Evolutionary conservation across 768 basidiomycete genomes (phyloP).

Genomic region (Lentinus brumalis): DNA sequence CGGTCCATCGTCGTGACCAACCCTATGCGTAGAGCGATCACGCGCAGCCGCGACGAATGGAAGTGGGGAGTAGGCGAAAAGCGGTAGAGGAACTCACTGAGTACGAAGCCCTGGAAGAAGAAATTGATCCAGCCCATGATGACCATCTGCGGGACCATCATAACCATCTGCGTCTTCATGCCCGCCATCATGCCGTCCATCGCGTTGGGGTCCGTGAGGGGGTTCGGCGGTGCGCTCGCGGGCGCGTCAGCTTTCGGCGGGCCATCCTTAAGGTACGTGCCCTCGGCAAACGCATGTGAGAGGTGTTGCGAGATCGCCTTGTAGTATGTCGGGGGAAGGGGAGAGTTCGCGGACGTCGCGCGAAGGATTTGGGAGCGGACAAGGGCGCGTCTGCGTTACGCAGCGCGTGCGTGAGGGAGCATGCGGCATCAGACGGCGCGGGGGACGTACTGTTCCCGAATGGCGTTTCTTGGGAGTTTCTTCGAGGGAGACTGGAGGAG

Average conservation of each 20-base stretch:
- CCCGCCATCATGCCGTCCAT: slow-evolving; percentile 99
- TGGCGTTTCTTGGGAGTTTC: slow-evolving; percentile 70
- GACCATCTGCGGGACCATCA: slow-evolving; percentile 98
- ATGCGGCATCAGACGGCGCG: not conserved
- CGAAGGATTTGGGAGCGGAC: slow-evolving; percentile 84
- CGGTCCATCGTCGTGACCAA: no score
- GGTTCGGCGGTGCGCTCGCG: slow-evolving; percentile 67
- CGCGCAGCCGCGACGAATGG: slow-evolving; percentile 9
- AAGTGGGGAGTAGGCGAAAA: not conserved
- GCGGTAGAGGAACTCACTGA: slow-evolving; percentile 65
- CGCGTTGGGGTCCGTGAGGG: slow-evolving; percentile 83
- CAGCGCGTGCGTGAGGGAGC: slow-evolving; percentile 5
- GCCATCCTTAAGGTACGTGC: slow-evolving; percentile 86
- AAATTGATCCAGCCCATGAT: slow-evolving; percentile 99
- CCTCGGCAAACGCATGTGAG: slow-evolving; percentile 67
- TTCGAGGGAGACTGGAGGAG: slow-evolving; percentile 85
- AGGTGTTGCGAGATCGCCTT: slow-evolving; percentile 75
- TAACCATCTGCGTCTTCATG: slow-evolving; percentile 99
- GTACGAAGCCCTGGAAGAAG: slow-evolving; percentile 98
- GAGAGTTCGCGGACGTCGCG: slow-evolving; percentile 77
- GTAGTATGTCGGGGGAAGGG: slow-evolving; percentile 75
- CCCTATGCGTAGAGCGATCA: not conserved
- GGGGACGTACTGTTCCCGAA: slow-evolving; percentile 87
- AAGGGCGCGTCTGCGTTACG: slow-evolving; percentile 62
- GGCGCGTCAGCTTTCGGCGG: slow-evolving; percentile 61